Evolutionary conservation across 495 filamentous ascomycete genomes (phyloP).

Genomic region (Penicillium antarcticum): DNA sequence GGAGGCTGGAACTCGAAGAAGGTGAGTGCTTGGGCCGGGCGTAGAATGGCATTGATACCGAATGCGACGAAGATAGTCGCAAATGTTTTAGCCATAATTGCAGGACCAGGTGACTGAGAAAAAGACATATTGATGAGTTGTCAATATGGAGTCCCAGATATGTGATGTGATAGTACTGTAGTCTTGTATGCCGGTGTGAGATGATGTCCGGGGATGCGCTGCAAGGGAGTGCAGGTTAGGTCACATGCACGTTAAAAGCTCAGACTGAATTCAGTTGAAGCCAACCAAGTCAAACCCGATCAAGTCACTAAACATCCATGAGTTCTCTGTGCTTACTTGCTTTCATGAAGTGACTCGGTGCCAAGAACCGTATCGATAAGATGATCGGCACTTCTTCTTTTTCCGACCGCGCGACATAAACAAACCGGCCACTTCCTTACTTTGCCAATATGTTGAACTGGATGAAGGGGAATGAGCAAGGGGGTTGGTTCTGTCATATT

Average conservation of each 20-base stretch:
- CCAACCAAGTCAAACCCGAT: background rate
- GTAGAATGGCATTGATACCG: conserved; percentile 46
- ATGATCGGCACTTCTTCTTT: conserved; percentile 16
- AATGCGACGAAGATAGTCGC: conserved; percentile 44
- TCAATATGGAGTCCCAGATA: background rate
- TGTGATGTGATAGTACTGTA: background rate
- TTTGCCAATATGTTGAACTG: conserved; percentile 52
- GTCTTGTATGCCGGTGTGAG: background rate
- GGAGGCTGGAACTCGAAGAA: conserved; percentile 45
- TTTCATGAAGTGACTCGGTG: too few species aligned
- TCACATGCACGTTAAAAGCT: background rate
- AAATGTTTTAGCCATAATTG: conserved; percentile 29
- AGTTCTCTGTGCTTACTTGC: too few species aligned
- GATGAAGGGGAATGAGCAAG: conserved; percentile 46
- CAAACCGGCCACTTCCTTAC: conserved; percentile 5
- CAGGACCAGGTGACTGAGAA: conserved; percentile 17
- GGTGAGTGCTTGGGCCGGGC: conserved; percentile 39
- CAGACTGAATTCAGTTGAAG: background rate
- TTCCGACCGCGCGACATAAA: conserved; percentile 21
- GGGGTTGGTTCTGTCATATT: conserved; percentile 11
- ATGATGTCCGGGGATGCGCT: background rate
- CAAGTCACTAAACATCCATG: background rate
- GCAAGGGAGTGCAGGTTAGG: background rate
- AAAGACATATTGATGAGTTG: conserved; percentile 7
- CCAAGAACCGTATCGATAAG: conserved; percentile 6